Base-by-base conservation (phyloP, 176 grass and related monocot genomes). In the Aegilops bicornis region DNA sequence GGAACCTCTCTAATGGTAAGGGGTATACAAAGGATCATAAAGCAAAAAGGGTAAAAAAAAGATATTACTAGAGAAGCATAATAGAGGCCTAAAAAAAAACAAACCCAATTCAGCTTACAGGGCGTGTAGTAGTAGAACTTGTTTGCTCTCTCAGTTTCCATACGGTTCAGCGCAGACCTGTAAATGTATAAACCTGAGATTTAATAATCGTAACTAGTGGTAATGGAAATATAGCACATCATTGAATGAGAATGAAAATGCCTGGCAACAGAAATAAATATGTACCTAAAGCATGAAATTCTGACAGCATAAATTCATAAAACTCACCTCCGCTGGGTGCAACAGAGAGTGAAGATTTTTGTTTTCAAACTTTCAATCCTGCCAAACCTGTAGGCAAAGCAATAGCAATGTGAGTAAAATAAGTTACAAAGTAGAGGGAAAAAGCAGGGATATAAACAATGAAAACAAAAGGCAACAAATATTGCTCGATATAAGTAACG, bases 81-180 rank as follows among this genome's bases (percentile, higher is more conserved):
- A 80, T 7, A 52, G 16, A 66, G 17, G 61, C 42, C 27, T 47
- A 47, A 40, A 85, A 54, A 85, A 54, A 89, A 59, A 36, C 39
- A 45, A 85, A 68, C 14, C 67, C 32, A 43, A 75, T 40, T 84
- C 52, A 52, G 88, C 92, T 97, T 89, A 97, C 92, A 95, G 24
- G 95, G 95, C 90, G 88, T 92, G 42, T 43, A 43, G 84, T 91
- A 97, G 79, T 97, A 95, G 78, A 91, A 97, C 54, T 88, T 77
- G 81, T 90, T 93, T 76, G 90, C 89, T 42, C 92, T 81, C 84
- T 97, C 95, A 50, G 83, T 88, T 88, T 89, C 89, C 33, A 97
- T 83, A 86, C 83, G 92, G 58, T 92, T 94, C 79, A 95, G 60
- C 2, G 87, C 85, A 87, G 92, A 93, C 78, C 95, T 97, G 87